A percentile compares a stretch with the other conserved stretches of the same genome.
phyloP scores from a whole-genome alignment of 2,329 filamentous ascomycete species.

The Plectosphaerella cucumerina region DNA sequence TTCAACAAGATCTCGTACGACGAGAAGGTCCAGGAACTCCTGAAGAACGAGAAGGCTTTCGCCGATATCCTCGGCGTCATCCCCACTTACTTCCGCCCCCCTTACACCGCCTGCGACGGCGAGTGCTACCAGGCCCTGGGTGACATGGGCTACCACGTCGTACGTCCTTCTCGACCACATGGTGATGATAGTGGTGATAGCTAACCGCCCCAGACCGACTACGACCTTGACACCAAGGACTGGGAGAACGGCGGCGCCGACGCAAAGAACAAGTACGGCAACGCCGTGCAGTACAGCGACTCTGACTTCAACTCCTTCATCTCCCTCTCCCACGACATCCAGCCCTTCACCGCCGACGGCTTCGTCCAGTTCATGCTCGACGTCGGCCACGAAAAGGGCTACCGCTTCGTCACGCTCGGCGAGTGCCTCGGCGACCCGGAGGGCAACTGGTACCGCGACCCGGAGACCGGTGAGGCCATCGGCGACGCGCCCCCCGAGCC shows the following conservation, averaged over 20 bases:
- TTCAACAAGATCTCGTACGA: constrained; percentile 28
- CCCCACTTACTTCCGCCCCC: constrained; percentile 43
- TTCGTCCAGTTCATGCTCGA: constrained; percentile 42
- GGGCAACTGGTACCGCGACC: constrained; percentile 42
- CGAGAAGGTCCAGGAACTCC: constrained; percentile 32
- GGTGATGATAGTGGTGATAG: not conserved
- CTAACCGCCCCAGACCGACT: constrained; percentile 17
- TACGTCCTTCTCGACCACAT: constrained; percentile 8
- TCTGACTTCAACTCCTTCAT: constrained; percentile 18
- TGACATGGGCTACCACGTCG: constrained; percentile 28
- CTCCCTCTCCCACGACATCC: constrained; percentile 37
- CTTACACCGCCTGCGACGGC: constrained; percentile 23
- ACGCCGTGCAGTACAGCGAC: constrained; percentile 15
- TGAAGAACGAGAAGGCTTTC: constrained; percentile 40
- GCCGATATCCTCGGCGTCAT: constrained; percentile 36
- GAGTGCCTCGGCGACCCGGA: constrained; percentile 40
- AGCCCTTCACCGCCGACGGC: constrained; percentile 37
- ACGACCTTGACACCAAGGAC: constrained; percentile 26
- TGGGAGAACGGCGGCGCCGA: constrained; percentile 22
- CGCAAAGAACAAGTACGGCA: constrained; percentile 21
- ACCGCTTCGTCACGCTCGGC: constrained; percentile 39
- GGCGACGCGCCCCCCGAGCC: not conserved
- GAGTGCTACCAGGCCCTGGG: constrained; percentile 19
- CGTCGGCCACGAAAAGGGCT: constrained; percentile 29
- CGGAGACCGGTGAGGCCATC: constrained; percentile 16